Percentiles rank a stretch among this genome's conserved stretches.
phyloP scores from a whole-genome alignment of 371 early-diverging fungal genomes.

The Zopfochytrium polystomum region DNA sequence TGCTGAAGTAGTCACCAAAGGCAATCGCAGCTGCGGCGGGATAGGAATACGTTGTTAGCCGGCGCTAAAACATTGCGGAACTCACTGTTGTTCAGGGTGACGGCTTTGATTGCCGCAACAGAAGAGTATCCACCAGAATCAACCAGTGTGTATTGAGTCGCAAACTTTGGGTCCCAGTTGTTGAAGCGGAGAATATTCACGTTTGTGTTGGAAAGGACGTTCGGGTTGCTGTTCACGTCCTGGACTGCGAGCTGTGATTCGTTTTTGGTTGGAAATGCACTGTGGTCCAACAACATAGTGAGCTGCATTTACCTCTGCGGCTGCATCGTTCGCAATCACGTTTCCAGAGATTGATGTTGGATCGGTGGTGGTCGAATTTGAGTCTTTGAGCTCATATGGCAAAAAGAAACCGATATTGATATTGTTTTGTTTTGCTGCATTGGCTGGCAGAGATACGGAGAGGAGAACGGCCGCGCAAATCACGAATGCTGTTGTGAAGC shows the following conservation, averaged over 20 bases:
- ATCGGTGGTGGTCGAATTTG: background rate
- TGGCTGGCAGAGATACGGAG: no score
- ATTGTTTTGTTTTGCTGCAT: background rate
- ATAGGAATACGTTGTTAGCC: no score
- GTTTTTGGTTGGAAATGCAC: background rate
- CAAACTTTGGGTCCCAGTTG: constrained; percentile 25
- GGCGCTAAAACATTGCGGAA: background rate
- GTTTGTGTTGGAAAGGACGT: constrained; percentile 9
- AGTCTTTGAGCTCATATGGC: constrained; percentile 23
- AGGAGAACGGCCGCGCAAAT: no score
- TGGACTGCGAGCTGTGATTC: constrained; percentile 27
- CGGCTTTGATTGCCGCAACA: constrained; percentile 19
- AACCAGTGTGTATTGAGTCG: constrained; percentile 14
- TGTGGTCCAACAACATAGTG: background rate
- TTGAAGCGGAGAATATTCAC: constrained; percentile 25
- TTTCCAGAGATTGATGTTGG: constrained; percentile 5
- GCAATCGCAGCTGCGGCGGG: constrained; percentile 10
- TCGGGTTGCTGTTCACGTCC: constrained; percentile 15
- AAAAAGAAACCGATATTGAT: constrained; percentile 23
- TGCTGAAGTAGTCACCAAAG: constrained; percentile 23
- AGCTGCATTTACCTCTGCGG: constrained; percentile 16
- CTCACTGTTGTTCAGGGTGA: no score
- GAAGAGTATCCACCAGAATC: constrained; percentile 28
- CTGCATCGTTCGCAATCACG: constrained; percentile 22
- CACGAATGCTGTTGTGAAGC: background rate